Conservation (phyloP, 495 filamentous ascomycete species). For the Xylaria sp. region DNA sequence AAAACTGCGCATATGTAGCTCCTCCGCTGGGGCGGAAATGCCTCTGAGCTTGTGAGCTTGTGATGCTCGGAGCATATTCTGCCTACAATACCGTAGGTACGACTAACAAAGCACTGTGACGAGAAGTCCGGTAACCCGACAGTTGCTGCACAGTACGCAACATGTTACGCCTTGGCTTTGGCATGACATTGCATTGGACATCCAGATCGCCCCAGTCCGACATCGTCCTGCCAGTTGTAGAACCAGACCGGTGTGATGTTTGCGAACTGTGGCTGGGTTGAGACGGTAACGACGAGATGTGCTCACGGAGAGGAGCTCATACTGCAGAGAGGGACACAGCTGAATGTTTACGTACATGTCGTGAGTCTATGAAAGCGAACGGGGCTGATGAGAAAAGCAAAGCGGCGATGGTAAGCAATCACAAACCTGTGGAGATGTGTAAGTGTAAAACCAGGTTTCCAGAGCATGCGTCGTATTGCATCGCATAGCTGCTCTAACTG, state of each 20-base stretch:
- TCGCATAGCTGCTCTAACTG: conserved; percentile 1
- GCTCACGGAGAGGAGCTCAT: neutral
- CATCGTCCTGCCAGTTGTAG: neutral
- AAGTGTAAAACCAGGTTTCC: conserved; percentile 8
- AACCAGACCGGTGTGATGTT: neutral
- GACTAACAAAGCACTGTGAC: neutral
- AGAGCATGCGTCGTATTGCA: neutral
- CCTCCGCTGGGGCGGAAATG: conserved; percentile 1
- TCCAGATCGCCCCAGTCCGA: neutral
- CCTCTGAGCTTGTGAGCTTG: neutral
- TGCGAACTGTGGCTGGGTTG: neutral
- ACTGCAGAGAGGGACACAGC: neutral
- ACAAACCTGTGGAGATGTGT: neutral
- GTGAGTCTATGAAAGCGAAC: neutral
- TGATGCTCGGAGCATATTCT: neutral
- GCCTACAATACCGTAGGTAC: neutral
- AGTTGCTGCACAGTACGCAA: neutral
- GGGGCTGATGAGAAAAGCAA: conserved; percentile 21
- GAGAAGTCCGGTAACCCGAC: neutral
- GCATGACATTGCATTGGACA: neutral
- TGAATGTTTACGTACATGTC: conserved; percentile 10
- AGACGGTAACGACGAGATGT: neutral
- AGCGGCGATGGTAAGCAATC: neutral
- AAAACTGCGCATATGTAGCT: neutral
- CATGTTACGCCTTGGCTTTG: neutral